These are phyloP conservation scores for Sinapis alba DNA, from an alignment of 441 rosid species.

Conservation along the genomic window DNA sequence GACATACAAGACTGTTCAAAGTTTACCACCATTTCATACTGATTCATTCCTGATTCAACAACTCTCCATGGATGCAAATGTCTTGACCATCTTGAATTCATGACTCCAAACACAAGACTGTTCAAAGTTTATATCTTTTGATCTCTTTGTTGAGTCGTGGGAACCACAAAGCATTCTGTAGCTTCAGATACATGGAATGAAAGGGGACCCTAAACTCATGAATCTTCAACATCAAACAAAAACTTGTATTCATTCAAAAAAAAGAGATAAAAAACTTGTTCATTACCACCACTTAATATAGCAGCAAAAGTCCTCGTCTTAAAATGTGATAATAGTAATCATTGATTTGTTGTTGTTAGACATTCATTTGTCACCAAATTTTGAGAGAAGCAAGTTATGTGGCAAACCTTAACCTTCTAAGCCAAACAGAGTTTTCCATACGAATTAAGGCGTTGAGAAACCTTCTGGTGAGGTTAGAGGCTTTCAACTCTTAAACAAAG, in stretches of 20 bases:
- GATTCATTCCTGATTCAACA: slow-evolving; percentile 45
- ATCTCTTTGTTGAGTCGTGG: neutral
- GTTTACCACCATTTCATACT: too few species aligned
- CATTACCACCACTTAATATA: neutral
- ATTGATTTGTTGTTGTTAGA: too few species aligned
- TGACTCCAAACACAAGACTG: neutral
- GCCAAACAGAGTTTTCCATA: neutral
- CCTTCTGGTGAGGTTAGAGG: slow-evolving; percentile 7
- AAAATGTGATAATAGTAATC: too few species aligned
- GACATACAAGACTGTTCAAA: too few species aligned
- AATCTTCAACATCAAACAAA: neutral
- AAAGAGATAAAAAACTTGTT: neutral
- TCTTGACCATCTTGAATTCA: neutral
- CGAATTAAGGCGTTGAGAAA: neutral
- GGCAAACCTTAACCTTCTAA: neutral
- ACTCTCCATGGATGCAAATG: neutral
- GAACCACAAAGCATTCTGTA: slow-evolving; percentile 1
- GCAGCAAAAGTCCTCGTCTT: slow-evolving; percentile 17
- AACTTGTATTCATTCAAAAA: neutral
- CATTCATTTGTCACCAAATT: too few species aligned
- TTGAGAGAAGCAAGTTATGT: neutral
- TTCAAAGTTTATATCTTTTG: neutral
- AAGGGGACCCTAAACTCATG: neutral
- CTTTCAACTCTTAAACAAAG: neutral
- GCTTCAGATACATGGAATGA: slow-evolving; percentile 6